Conservation (phyloP, 2,329 filamentous ascomycete species). For the Parastagonospora avenae region DNA sequence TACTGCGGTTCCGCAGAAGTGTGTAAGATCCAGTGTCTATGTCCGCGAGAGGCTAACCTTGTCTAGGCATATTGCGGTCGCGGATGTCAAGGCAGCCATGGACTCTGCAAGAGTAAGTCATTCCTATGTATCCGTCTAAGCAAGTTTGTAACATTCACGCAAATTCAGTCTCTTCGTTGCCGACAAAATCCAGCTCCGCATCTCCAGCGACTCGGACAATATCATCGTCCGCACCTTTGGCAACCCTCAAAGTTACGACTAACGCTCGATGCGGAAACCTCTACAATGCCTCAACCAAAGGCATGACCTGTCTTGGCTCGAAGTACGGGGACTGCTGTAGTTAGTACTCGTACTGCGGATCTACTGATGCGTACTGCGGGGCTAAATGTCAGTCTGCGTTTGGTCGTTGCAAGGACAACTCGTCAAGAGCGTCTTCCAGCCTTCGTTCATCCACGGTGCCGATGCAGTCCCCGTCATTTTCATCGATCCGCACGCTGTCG, state of each 20-base stretch:
- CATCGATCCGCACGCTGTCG: no score
- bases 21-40: background rate
- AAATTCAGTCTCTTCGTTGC: background rate
- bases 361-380: conserved; percentile 2
- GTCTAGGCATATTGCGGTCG: no score
- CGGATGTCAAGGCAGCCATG: conserved; percentile 3
- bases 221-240: background rate
- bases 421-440: background rate
- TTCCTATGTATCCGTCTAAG: background rate
- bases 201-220: background rate
- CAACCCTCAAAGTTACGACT: background rate
- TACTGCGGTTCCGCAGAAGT: conserved; percentile 8
- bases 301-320: conserved; percentile 3
- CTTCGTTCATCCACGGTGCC: no score
- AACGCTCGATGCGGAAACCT: conserved; percentile 4
- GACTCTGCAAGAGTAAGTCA: conserved; percentile 3
- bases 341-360: conserved; percentile 4
- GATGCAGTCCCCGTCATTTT: no score
- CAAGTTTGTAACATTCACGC: no score
- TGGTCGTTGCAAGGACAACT: background rate
- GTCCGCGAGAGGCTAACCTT: no score
- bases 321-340: conserved; percentile 3
- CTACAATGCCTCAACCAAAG: background rate
- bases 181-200: background rate
- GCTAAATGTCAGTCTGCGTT: conserved; percentile 3